Evolutionary conservation across 805 yeast genomes (phyloP).

Genomic region (Monosporozyma siamensis): DNA sequence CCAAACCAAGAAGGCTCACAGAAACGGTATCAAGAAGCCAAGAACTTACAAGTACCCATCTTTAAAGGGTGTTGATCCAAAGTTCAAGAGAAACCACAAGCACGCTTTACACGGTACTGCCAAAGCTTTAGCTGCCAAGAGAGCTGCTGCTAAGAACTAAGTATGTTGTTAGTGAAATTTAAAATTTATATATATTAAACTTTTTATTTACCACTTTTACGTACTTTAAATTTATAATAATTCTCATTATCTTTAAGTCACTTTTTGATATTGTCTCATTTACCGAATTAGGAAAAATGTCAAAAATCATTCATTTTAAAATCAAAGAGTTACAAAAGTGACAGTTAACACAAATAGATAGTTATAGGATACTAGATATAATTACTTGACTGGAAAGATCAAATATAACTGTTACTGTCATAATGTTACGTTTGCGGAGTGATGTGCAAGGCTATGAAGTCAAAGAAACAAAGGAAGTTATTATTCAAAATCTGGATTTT

Average conservation of each 20-base stretch:
- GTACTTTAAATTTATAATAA: not conserved
- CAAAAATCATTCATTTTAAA: too few relatives aligned
- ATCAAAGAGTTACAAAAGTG: too few relatives aligned
- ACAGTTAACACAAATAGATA: too few relatives aligned
- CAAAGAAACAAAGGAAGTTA: conserved; percentile 31
- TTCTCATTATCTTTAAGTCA: not conserved
- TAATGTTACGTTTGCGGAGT: conserved; percentile 1
- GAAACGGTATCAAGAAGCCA: conserved; percentile 99
- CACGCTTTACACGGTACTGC: conserved; percentile 97
- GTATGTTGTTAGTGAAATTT: not conserved
- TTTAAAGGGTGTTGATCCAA: conserved; percentile 97
- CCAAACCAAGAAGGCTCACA: conserved; percentile 99
- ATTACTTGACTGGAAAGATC: too few relatives aligned
- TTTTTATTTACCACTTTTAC: not conserved
- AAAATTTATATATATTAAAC: not conserved
- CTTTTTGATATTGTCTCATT: too few relatives aligned
- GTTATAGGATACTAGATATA: too few relatives aligned
- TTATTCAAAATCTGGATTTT: conserved; percentile 46
- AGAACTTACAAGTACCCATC: conserved; percentile 97
- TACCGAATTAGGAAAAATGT: too few relatives aligned
- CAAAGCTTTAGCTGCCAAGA: conserved; percentile 81
- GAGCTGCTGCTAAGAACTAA: conserved; percentile 36
- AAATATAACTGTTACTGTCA: too few relatives aligned
- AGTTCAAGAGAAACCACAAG: conserved; percentile 99
- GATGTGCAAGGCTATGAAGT: not conserved